A percentile compares a stretch with the other conserved stretches of the same genome.
Conservation (phyloP, 345 rosid species). For the Populus deltoides region DNA sequence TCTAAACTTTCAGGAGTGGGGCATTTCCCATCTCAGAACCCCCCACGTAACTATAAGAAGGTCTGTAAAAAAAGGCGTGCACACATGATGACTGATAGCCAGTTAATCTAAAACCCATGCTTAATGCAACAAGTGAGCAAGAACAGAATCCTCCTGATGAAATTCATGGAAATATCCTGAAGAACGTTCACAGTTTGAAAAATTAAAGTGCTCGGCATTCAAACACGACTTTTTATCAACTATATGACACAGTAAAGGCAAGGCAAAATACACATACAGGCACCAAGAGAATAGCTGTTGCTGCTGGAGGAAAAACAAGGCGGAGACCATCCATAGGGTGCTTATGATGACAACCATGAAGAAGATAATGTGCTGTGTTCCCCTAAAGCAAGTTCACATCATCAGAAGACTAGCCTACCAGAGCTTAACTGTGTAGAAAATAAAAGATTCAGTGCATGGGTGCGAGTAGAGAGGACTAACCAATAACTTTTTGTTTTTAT, state of each 20-base stretch:
- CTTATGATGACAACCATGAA: constrained; percentile 90
- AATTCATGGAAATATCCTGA: not conserved
- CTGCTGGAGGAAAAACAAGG: constrained; percentile 86
- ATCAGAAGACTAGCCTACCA: not conserved
- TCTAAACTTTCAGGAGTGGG: not conserved
- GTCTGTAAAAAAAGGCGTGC: not conserved
- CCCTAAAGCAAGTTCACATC: constrained; percentile 40
- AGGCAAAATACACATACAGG: constrained; percentile 41
- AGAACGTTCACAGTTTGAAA: not conserved
- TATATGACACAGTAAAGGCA: not conserved
- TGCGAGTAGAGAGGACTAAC: constrained; percentile 41
- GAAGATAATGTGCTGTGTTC: constrained; percentile 73
- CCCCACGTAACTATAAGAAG: not conserved
- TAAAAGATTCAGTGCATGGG: not conserved
- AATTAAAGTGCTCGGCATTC: not conserved
- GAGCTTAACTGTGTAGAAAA: not conserved
- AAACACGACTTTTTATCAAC: not conserved
- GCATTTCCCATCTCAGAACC: not conserved
- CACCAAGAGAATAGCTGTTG: constrained; percentile 60
- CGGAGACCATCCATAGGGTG: constrained; percentile 90
- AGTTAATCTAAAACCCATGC: not conserved
- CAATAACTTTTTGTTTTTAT: constrained; percentile 79
- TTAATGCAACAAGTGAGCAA: not conserved
- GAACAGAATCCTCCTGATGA: not conserved
- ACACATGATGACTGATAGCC: not conserved